Evolutionary conservation across 2,329 filamentous ascomycete genomes (phyloP).

Genomic region (Colletotrichum horii): DNA sequence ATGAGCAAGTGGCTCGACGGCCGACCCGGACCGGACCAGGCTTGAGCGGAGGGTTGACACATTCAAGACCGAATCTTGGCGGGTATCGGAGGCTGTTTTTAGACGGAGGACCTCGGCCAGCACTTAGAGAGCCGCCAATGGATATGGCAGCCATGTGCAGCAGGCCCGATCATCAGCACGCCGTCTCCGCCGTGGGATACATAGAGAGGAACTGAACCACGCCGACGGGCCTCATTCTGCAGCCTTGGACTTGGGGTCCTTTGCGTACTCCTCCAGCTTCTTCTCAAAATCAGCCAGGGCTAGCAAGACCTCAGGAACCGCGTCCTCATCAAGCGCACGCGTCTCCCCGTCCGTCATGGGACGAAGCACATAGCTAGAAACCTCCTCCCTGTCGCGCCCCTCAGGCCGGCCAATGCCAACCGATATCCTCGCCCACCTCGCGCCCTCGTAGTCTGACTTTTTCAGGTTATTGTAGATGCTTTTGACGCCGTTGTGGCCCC

Average conservation of each 20-base stretch:
- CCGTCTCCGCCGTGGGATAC: not conserved
- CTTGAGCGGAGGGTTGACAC: not conserved
- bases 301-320: constrained; percentile 56
- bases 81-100: not conserved
- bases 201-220: not conserved
- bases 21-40: constrained; percentile 27
- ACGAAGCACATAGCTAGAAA: constrained; percentile 79
- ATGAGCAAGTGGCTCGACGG: constrained; percentile 72
- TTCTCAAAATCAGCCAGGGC: constrained; percentile 52
- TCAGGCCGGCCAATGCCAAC: constrained; percentile 87
- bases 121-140: not conserved
- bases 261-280: constrained; percentile 20
- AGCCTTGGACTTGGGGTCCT: not conserved
- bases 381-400: constrained; percentile 68
- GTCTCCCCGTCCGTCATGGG: constrained; percentile 64
- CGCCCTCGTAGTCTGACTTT: constrained; percentile 42
- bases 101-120: not conserved
- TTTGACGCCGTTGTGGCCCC: constrained; percentile 78
- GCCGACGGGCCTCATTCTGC: not conserved
- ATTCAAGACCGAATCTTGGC: not conserved
- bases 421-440: constrained; percentile 66
- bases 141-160: not conserved
- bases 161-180: not conserved
- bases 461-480: constrained; percentile 62
- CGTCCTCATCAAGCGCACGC: constrained; percentile 53